Conservation (phyloP, 805 yeast genomes). For the Lipomyces kockii region DNA sequence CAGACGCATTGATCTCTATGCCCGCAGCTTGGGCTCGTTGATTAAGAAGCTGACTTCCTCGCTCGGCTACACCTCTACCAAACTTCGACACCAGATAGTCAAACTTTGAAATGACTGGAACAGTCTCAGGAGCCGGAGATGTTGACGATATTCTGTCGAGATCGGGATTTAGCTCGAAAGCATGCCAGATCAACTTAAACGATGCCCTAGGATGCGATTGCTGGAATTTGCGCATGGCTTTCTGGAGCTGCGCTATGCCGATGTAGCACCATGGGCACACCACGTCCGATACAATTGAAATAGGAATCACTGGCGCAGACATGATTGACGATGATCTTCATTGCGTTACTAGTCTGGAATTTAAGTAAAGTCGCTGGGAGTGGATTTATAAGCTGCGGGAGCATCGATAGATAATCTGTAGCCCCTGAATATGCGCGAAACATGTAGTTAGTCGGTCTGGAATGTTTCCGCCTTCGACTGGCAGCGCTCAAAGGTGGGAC, state of each 20-base stretch:
- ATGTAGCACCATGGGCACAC: conserved; percentile 36
- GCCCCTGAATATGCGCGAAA: conserved; percentile 4
- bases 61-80: conserved; percentile 20
- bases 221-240: conserved; percentile 21
- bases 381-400: too few species aligned
- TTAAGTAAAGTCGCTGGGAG: too few species aligned
- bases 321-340: neutral
- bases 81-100: conserved; percentile 12
- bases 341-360: too few species aligned
- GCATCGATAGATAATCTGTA: neutral
- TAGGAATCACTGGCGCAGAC: conserved; percentile 13
- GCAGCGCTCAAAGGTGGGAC: too few species aligned
- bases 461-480: too few species aligned
- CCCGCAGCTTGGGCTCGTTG: conserved; percentile 22
- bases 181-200: conserved; percentile 26
- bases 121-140: neutral
- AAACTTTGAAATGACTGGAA: conserved; percentile 17
- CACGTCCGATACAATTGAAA: conserved; percentile 28
- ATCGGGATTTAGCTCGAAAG: conserved; percentile 29
- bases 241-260: conserved; percentile 25
- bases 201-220: conserved; percentile 17
- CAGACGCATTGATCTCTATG: conserved; percentile 13
- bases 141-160: neutral
- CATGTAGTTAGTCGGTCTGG: too few species aligned
- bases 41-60: conserved; percentile 16